phyloP scores from a whole-genome alignment of 352 stramenopile species.

The Phytophthora macrochlamydospora region DNA sequence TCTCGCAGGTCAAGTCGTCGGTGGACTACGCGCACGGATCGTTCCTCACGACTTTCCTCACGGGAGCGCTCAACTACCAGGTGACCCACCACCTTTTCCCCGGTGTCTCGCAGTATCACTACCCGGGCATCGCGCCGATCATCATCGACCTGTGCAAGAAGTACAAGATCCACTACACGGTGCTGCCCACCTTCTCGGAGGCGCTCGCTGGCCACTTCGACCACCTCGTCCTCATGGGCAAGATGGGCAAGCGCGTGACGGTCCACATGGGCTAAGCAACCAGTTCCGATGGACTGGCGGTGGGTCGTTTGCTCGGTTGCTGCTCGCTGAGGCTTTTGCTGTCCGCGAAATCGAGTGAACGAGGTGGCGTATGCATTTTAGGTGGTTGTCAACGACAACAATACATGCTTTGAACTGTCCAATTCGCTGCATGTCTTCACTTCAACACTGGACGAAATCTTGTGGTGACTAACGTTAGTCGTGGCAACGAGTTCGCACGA shows the following conservation, averaged over 20 bases:
- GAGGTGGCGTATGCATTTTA: conserved; percentile 19
- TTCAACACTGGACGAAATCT: too few relatives aligned
- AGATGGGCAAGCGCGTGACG: conserved; percentile 73
- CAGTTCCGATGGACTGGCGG: neutral
- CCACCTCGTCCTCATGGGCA: conserved; percentile 91
- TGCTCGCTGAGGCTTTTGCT: conserved; percentile 1
- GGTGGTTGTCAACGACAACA: conserved; percentile 15
- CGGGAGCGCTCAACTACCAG: conserved; percentile 97
- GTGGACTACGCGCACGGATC: conserved; percentile 93
- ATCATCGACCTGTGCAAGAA: conserved; percentile 93
- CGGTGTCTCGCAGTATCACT: conserved; percentile 94
- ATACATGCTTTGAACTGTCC: conserved; percentile 15
- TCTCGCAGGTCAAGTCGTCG: conserved; percentile 94
- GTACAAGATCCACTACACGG: conserved; percentile 93
- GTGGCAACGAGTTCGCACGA: neutral
- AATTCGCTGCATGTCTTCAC: too few relatives aligned
- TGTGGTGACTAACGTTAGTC: too few relatives aligned
- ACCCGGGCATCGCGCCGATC: conserved; percentile 92
- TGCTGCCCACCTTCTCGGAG: conserved; percentile 81
- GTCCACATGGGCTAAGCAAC: conserved; percentile 87
- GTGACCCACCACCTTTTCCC: conserved; percentile 94
- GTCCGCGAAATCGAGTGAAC: neutral
- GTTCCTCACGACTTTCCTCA: conserved; percentile 91
- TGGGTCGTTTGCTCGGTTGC: neutral
- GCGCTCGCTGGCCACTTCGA: conserved; percentile 87